Evolutionary conservation across 2,329 filamentous ascomycete genomes (phyloP).

Genomic region (Boeremia exigua): DNA sequence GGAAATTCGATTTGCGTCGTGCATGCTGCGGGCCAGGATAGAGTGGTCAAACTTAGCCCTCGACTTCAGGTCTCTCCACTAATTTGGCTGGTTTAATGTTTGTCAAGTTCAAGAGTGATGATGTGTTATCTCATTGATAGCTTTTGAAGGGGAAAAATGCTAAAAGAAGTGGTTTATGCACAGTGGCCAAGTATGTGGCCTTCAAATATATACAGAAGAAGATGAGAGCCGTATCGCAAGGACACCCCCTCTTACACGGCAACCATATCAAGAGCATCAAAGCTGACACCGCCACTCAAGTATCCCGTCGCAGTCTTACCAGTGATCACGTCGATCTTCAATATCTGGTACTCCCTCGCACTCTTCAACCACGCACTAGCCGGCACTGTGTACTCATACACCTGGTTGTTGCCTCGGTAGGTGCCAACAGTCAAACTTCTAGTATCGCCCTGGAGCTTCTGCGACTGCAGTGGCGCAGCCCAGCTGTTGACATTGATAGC

Average conservation of each 20-base stretch:
- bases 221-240: too few relatives aligned
- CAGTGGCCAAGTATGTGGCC: too few relatives aligned
- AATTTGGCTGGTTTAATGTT: too few relatives aligned
- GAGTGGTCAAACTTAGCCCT: too few relatives aligned
- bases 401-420: slow-evolving; percentile 32
- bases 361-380: slow-evolving; percentile 30
- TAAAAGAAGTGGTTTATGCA: too few relatives aligned
- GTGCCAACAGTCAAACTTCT: slow-evolving; percentile 31
- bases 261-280: slow-evolving; percentile 32
- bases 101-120: too few relatives aligned
- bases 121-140: too few relatives aligned
- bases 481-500: slow-evolving; percentile 25
- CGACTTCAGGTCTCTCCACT: too few relatives aligned
- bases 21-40: too few relatives aligned
- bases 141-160: too few relatives aligned
- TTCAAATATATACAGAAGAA: too few relatives aligned
- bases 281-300: slow-evolving; percentile 27
- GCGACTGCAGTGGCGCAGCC: slow-evolving; percentile 19
- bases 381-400: slow-evolving; percentile 32
- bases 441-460: slow-evolving; percentile 29
- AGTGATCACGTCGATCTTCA: slow-evolving; percentile 28
- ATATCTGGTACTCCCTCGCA: slow-evolving; percentile 24
- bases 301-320: slow-evolving; percentile 30
- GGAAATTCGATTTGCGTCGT: too few relatives aligned
- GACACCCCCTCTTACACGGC: not conserved